Percentiles rank a stretch among this genome's conserved stretches.
Evolutionary conservation across 2,329 filamentous ascomycete genomes (phyloP).

Genomic region (Microsporum canis): DNA sequence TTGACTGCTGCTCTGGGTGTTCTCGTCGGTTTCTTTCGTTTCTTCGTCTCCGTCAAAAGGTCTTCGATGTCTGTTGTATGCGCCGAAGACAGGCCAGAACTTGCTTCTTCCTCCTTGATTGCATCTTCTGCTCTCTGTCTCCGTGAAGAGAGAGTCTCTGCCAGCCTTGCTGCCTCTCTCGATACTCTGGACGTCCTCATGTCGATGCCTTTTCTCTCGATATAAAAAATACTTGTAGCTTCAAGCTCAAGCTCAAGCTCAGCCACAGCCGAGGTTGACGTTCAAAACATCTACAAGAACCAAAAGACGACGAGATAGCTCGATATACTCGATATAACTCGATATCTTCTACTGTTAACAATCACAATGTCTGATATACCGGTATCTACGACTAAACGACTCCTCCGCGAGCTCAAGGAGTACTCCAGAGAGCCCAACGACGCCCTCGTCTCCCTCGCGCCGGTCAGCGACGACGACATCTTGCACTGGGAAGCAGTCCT

Average conservation of each 20-base stretch:
- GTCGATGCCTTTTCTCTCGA: not conserved
- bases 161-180: slow-evolving; percentile 47
- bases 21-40: slow-evolving; percentile 45
- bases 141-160: slow-evolving; percentile 38
- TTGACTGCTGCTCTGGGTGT: slow-evolving; percentile 20
- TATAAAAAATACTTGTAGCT: not conserved
- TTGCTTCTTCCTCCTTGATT: not conserved
- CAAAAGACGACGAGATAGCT: not conserved
- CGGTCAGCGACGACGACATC: slow-evolving; percentile 46
- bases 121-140: not conserved
- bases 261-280: not conserved
- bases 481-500: slow-evolving; percentile 51
- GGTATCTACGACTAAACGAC: slow-evolving; percentile 43
- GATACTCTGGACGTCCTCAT: slow-evolving; percentile 52
- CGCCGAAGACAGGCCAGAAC: slow-evolving; percentile 27
- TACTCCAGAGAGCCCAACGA: slow-evolving; percentile 47
- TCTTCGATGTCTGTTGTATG: slow-evolving; percentile 49
- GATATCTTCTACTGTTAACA: too few species aligned
- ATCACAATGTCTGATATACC: slow-evolving; percentile 12
- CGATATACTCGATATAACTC: too few species aligned
- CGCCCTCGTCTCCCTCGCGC: slow-evolving; percentile 45
- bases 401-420: slow-evolving; percentile 50
- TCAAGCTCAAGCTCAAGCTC: not conserved
- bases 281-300: not conserved
- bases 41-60: slow-evolving; percentile 32